Evolutionary conservation across 345 rosid species (phyloP).

Genomic region (Sisymbrium altissimum): DNA sequence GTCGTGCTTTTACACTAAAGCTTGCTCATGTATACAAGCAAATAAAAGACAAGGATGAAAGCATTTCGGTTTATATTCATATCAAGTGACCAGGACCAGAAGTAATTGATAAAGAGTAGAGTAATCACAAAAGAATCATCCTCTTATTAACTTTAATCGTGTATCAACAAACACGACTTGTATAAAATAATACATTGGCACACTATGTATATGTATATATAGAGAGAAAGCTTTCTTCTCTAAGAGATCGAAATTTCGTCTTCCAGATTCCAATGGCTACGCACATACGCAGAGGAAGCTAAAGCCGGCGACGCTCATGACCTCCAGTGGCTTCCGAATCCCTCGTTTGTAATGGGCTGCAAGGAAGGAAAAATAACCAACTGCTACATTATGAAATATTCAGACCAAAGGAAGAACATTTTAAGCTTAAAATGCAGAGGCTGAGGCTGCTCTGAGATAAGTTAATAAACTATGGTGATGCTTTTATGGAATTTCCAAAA

Average conservation of each 20-base stretch:
- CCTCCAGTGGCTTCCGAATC: neutral
- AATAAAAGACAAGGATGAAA: constrained; percentile 42
- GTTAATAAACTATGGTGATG: neutral
- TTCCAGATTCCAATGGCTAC: neutral
- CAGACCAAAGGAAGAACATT: neutral
- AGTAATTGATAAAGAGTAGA: constrained; percentile 38
- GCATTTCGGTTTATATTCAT: constrained; percentile 7
- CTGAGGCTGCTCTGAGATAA: neutral
- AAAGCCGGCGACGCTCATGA: neutral
- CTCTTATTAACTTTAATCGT: neutral
- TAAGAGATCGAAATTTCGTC: neutral
- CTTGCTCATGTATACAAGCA: constrained; percentile 52
- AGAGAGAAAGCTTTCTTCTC: neutral
- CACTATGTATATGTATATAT: neutral
- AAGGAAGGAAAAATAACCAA: neutral
- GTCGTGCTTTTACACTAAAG: constrained; percentile 56
- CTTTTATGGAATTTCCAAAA: neutral
- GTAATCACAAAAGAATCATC: neutral
- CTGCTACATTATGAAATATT: neutral
- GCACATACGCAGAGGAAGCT: neutral
- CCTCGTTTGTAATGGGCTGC: neutral
- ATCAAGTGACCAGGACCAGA: too few relatives aligned
- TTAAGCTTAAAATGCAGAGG: neutral
- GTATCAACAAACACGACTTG: neutral
- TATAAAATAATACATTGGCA: constrained; percentile 12